A percentile compares a stretch with the other conserved stretches of the same genome.
phyloP scores from a whole-genome alignment of 192 early-diverging fungal species.

The Coemansia sp. region DNA sequence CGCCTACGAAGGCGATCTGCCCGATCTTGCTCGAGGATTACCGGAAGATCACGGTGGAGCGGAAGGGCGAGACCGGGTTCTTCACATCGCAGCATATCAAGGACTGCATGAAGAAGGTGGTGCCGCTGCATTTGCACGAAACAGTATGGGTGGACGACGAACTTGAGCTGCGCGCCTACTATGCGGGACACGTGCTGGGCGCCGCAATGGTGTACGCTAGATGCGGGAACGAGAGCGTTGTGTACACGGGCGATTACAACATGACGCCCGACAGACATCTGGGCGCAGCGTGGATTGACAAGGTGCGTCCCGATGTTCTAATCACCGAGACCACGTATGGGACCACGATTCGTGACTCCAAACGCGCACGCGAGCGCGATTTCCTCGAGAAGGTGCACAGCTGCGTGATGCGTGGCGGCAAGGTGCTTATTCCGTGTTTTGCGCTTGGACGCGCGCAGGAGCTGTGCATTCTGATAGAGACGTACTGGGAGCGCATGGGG shows the following conservation, averaged over 20 bases:
- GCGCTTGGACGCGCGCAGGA: slow-evolving; percentile 97
- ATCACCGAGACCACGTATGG: slow-evolving; percentile 98
- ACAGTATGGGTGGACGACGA: slow-evolving; percentile 84
- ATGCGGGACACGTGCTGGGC: slow-evolving; percentile 97
- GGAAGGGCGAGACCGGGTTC: slow-evolving; percentile 87
- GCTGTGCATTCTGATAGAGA: slow-evolving; percentile 92
- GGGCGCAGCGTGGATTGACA: slow-evolving; percentile 96
- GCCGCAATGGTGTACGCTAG: slow-evolving; percentile 94
- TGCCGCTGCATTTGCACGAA: slow-evolving; percentile 81
- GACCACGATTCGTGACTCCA: slow-evolving; percentile 92
- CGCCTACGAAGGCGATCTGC: slow-evolving; percentile 93
- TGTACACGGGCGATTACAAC: slow-evolving; percentile 89
- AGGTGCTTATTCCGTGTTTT: slow-evolving; percentile 97
- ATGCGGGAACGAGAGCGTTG: slow-evolving; percentile 69
- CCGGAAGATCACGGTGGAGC: slow-evolving; percentile 87
- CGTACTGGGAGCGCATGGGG: slow-evolving; percentile 93
- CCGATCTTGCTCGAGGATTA: slow-evolving; percentile 93
- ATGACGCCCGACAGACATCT: slow-evolving; percentile 91
- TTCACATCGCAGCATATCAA: slow-evolving; percentile 88
- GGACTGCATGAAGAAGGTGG: slow-evolving; percentile 94
- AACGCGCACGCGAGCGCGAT: slow-evolving; percentile 87
- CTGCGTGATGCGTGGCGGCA: slow-evolving; percentile 76
- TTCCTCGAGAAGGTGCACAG: slow-evolving; percentile 88
- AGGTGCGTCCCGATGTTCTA: slow-evolving; percentile 84
- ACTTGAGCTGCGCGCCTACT: slow-evolving; percentile 81